These are phyloP conservation scores for Phoma sp. DNA, from an alignment of 2,329 filamentous ascomycete species.

Conservation along the genomic window DNA sequence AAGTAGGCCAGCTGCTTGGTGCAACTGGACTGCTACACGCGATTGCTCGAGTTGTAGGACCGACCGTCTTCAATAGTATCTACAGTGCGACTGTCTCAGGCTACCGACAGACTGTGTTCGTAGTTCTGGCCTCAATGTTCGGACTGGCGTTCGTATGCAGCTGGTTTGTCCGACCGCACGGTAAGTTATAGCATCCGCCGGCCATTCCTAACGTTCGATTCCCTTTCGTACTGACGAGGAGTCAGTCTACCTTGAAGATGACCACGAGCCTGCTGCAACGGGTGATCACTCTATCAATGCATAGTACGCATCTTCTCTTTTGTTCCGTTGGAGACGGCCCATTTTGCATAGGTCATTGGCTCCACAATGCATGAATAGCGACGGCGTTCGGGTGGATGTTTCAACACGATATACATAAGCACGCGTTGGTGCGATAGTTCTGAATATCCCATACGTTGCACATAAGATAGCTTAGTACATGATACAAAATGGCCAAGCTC, in stretches of 20 bases:
- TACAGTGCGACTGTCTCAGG: conserved; percentile 81
- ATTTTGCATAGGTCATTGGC: neutral
- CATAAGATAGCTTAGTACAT: too few relatives aligned
- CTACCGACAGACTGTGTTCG: conserved; percentile 84
- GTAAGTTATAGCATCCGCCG: too few relatives aligned
- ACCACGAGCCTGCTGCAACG: neutral
- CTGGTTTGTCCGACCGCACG: conserved; percentile 74
- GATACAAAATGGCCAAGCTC: too few relatives aligned
- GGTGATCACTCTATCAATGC: neutral
- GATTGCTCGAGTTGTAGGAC: conserved; percentile 78
- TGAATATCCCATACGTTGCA: neutral
- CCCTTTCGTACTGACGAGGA: conserved; percentile 29
- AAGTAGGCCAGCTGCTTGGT: conserved; percentile 86
- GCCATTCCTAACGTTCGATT: too few relatives aligned
- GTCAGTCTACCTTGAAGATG: conserved; percentile 14
- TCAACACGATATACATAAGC: neutral
- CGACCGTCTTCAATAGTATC: conserved; percentile 83
- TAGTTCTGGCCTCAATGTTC: conserved; percentile 74
- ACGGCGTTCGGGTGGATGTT: neutral
- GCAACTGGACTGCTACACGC: conserved; percentile 87
- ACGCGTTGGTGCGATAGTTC: neutral
- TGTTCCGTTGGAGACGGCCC: neutral
- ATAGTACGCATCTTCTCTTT: neutral
- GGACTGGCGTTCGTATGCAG: conserved; percentile 69
- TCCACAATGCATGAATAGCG: neutral